Conservation (phyloP, 2,329 filamentous ascomycete species). For the Verruconis gallopava region DNA sequence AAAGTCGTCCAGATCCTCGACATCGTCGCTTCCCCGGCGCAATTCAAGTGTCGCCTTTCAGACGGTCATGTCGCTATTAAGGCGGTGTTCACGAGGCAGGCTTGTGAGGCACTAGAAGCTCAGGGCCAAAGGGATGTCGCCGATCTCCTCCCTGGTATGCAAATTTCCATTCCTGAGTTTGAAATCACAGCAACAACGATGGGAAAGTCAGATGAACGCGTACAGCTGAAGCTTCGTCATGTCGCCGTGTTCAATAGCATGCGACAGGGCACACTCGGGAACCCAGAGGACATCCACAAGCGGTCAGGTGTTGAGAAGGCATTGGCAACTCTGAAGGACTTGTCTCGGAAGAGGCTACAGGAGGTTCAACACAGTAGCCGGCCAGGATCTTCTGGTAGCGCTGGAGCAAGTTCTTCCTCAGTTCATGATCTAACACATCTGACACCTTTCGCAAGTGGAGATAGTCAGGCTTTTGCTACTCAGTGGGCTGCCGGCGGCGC, state of each 20-base stretch:
- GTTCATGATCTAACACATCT: background rate
- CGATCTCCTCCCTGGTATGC: background rate
- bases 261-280: background rate
- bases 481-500: too few species aligned
- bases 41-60: conserved; percentile 5
- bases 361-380: too few species aligned
- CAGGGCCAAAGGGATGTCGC: conserved; percentile 1
- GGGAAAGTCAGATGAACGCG: background rate
- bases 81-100: conserved; percentile 1
- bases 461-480: background rate
- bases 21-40: background rate
- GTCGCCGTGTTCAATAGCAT: conserved; percentile 3
- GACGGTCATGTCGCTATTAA: conserved; percentile 2
- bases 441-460: background rate
- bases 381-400: too few species aligned
- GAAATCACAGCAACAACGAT: background rate
- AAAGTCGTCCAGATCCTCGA: conserved; percentile 3
- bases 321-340: too few species aligned
- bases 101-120: background rate
- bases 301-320: background rate
- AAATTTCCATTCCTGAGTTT: conserved; percentile 1
- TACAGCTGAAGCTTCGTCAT: conserved; percentile 3
- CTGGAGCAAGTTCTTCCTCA: too few species aligned
- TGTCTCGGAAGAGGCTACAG: too few species aligned
- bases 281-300: background rate